Evolutionary conservation across 371 early-diverging fungal genomes (phyloP).

Genomic region (Mortierella sp.): DNA sequence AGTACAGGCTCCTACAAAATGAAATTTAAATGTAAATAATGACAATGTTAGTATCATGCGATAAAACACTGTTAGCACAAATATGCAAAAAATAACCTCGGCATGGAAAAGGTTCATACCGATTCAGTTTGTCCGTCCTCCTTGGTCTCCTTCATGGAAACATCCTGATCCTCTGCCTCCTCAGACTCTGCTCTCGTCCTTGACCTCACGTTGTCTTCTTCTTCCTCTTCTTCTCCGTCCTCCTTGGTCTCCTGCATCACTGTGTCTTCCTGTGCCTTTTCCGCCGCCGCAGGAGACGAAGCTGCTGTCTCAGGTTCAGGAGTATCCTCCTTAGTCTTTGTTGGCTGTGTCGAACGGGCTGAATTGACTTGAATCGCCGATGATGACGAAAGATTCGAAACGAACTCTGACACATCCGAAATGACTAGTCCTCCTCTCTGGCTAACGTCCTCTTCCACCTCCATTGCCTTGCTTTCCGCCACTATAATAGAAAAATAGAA

Average conservation of each 20-base stretch:
- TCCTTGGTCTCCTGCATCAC: conserved; percentile 13
- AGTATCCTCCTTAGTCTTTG: conserved; percentile 15
- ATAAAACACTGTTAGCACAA: neutral
- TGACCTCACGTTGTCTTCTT: conserved; percentile 6
- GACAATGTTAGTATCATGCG: neutral
- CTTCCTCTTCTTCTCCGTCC: neutral
- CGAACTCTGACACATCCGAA: conserved; percentile 76
- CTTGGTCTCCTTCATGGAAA: conserved; percentile 52
- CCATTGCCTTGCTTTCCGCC: conserved; percentile 59
- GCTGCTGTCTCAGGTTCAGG: neutral
- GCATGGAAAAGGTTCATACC: conserved; percentile 9
- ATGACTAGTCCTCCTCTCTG: conserved; percentile 52
- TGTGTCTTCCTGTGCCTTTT: conserved; percentile 60
- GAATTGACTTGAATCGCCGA: conserved; percentile 56
- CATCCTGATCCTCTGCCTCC: conserved; percentile 62
- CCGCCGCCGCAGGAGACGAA: conserved; percentile 16
- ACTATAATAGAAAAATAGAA: conserved; percentile 36
- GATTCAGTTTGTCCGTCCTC: conserved; percentile 23
- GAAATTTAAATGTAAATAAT: neutral
- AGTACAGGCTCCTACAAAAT: conserved; percentile 35
- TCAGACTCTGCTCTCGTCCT: conserved; percentile 59
- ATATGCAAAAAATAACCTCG: neutral
- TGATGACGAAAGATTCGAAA: conserved; percentile 66
- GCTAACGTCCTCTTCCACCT: conserved; percentile 26
- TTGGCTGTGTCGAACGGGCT: conserved; percentile 23